phyloP scores from a whole-genome alignment of 192 early-diverging fungal species.

The Mortierella alpina region DNA sequence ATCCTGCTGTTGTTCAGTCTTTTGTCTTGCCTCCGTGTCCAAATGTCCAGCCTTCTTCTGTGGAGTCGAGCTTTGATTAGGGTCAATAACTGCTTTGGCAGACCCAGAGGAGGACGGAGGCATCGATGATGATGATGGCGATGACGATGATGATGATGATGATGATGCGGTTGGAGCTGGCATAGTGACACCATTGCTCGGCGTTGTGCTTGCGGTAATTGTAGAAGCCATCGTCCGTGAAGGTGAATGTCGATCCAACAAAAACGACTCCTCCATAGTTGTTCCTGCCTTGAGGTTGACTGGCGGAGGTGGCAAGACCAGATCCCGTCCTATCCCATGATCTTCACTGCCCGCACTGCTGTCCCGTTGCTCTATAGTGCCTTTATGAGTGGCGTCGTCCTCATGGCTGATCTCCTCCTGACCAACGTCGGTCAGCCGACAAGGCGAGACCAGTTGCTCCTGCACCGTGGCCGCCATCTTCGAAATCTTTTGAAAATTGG shows the following conservation, averaged over 20 bases:
- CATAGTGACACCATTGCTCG: background rate
- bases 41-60: constrained; percentile 19
- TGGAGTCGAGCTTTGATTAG: background rate
- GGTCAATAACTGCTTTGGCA: constrained; percentile 20
- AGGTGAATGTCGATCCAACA: constrained; percentile 33
- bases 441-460: constrained; percentile 59
- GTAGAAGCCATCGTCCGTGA: background rate
- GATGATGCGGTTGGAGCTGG: background rate
- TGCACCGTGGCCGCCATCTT: constrained; percentile 83
- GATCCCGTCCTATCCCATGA: background rate
- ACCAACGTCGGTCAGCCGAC: constrained; percentile 18
- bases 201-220: background rate
- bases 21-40: constrained; percentile 8
- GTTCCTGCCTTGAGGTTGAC: background rate
- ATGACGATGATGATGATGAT: constrained; percentile 19
- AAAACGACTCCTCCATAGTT: background rate
- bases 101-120: constrained; percentile 7
- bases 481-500: constrained; percentile 79
- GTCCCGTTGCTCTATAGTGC: background rate
- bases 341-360: background rate
- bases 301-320: constrained; percentile 16
- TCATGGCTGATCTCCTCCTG: background rate
- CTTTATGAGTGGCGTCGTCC: background rate
- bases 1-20: constrained; percentile 1
- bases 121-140: background rate